These are phyloP conservation scores for Debaryomyces sp. DNA, from an alignment of 1,139 yeast species.

Conservation along the genomic window DNA sequence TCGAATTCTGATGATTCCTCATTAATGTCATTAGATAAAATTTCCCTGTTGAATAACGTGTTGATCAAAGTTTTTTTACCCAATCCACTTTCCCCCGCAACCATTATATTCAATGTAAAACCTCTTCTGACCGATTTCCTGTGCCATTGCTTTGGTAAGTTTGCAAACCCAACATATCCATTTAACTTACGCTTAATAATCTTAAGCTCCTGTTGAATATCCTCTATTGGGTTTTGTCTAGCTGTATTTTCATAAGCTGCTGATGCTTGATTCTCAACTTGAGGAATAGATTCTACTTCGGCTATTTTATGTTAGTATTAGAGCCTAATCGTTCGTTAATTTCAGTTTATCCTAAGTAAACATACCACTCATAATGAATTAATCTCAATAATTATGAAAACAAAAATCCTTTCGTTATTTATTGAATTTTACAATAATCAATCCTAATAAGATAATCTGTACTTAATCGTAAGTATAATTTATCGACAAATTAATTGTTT, in stretches of 20 bases:
- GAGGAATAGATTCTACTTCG: slow-evolving; percentile 12
- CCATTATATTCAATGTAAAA: slow-evolving; percentile 86
- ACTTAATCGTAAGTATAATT: slow-evolving; percentile 1
- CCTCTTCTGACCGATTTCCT: slow-evolving; percentile 93
- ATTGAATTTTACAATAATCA: not conserved
- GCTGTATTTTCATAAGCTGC: slow-evolving; percentile 7
- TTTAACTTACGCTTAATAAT: slow-evolving; percentile 81
- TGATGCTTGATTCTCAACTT: slow-evolving; percentile 8
- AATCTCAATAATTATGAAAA: slow-evolving; percentile 1
- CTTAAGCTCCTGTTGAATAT: slow-evolving; percentile 43
- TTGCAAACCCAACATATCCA: slow-evolving; percentile 97
- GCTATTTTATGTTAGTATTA: slow-evolving; percentile 7
- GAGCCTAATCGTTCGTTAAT: not conserved
- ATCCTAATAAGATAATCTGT: slow-evolving; percentile 1
- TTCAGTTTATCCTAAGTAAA: not conserved
- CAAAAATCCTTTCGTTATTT: not conserved
- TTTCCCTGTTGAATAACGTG: slow-evolving; percentile 82
- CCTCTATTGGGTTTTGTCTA: slow-evolving; percentile 4
- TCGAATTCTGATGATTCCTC: slow-evolving; percentile 20
- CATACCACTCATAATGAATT: slow-evolving; percentile 9
- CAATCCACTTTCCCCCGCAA: slow-evolving; percentile 89
- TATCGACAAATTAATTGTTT: not conserved
- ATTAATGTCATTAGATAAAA: slow-evolving; percentile 39
- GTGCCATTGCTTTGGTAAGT: slow-evolving; percentile 98
- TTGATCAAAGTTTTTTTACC: slow-evolving; percentile 94